Base-by-base conservation (phyloP, 768 basidiomycete genomes). In the Chalciporus sphaerocephalus region DNA sequence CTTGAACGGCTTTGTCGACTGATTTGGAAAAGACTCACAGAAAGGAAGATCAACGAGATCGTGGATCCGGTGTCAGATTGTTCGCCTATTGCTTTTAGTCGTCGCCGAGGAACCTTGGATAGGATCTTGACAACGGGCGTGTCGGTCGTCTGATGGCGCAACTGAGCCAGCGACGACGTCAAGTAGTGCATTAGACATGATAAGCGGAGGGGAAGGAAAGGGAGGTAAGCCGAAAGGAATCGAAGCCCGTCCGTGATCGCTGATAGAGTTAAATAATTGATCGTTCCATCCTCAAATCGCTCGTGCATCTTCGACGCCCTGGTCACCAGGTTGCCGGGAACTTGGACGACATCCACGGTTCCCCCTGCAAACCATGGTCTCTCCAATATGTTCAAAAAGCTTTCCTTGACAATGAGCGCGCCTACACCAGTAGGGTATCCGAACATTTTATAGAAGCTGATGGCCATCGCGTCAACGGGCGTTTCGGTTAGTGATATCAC, bases 401-500 rank as follows among this genome's bases (percentile, higher is more conserved):
- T 75, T 56, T 83, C 81, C 60, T 81, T 85, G 35, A 85, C 82
- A 22, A 92, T 63, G 5, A 92, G 71, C 11, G 87, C 87, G 27
- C 90, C 89, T 34, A 91, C 79, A 7, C 89, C 89, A 0, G 88
- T 91, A 10, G 89, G 89, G 54, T 82, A 92, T 25, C 89, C 89
- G 52, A 90, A 88, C 85, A 92, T 90, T 55, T 92, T 92, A 68
- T 92, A 92, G 56, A 92, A 90, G 35, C 85, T 87, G 42, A 92
- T 59, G 0, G 82, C 87, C 76, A 90, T 81, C 1, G 88, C 89
- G 62, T 92, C 90, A 10, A 89, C 83, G 4, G 82, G 78, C 23
- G 73, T 74, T 41, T 83, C 76, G 1, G 75, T 64, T 12, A 92
- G 69, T 11, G 85, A 85, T 44, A 92, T 75, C 15, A 70, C 58